Evolutionary conservation across 805 yeast genomes (phyloP), one percentile per base, ranked within the genome.

Genomic region (Barnettozyma pratensis): DNA sequence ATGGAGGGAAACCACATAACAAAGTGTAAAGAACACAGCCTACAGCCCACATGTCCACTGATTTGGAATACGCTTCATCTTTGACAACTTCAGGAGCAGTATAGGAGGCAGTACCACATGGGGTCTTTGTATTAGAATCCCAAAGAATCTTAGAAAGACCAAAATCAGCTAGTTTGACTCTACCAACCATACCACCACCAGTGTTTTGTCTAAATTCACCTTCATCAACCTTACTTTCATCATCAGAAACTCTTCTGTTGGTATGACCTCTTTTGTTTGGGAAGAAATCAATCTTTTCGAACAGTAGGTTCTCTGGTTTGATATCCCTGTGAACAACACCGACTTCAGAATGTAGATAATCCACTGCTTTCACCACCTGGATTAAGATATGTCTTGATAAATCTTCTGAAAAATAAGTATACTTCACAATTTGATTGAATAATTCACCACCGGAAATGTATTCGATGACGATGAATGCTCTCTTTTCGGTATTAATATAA

Each of bases 41-140:
- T 47, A 94, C 73, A 5, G 97, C 97, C 99, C 99, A 94, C 94
- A 94, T 88, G 65, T 94, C 99, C 36, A 94, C 99, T 54, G 90
- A 85, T 70, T 87, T 89, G 2, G 96, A 87, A 63, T 94, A 94
- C 42, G 83, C 76, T 70, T 91, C 96, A 66, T 94, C 98, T 55
- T 85, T 83, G 38, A 94, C 98, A 57, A 94, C 92, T 67, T 94
- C 99, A 0, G 99, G 99, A 0, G 99, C 99, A 3, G 98, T 92
- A 62, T 94, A 94, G 4, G 98, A 98, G 14, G 94, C 97, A 1
- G 99, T 94, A 45, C 99, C 99, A 69, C 99, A 94, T 0, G 99
- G 99, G 0, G 99, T 94, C 75, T 89, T 88, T 26, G 97, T 87
- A 58, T 87, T 87, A 43, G 83, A 58, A 37, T 52, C 58, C 83